Evolutionary conservation across 805 yeast genomes (phyloP), one percentile per base, ranked within the genome.

Genomic region (Hagleromyces aurorensis): DNA sequence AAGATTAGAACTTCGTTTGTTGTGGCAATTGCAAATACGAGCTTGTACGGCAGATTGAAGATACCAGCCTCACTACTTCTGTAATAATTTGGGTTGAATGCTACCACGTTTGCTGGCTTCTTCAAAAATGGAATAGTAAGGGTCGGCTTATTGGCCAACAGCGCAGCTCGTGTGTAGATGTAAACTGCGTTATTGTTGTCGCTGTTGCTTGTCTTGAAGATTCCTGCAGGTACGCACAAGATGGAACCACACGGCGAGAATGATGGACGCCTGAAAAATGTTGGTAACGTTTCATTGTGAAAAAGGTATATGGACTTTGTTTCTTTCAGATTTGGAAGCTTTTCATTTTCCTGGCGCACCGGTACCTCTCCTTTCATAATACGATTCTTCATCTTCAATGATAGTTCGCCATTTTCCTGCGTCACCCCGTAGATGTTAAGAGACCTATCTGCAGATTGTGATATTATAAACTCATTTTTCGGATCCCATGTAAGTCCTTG

Each of bases 401-500:
- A 21, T n/a, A 22, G 32, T n/a, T 37, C 34, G 12, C 34, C 24
- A 11, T 27, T 23, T 13, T 40, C 48, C 7, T 34, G 21, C 14
- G 40, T 27, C 11, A 50, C 36, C 19, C 46, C 44, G 52, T 83
- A 83, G n/a, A 91, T 61, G 40, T 75, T 76, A 8, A 89, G 77
- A 2, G 84, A 67, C 36, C 95, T 61, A 57, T 91, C 98, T 8
- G 96, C 93, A 15, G 91, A 75, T 53, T 87, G 96, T 5, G 95
- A 80, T 1, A 87, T 84, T 4, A 91, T 55, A 42, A 57, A 84
- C 52, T 79, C 73, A 39, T 79, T 75, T 31, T 63, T 51, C 6
- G 98, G 98, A 52, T 91, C 98, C 97, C 97, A 91, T 0, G 80
- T 66, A 4, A 91, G 89, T 3, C 99, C 99, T 57, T 91, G 99